Percentiles rank a stretch among this genome's conserved stretches.
Conservation (phyloP, 169 alveolate genomes). For the Plasmodium blacklocki region DNA sequence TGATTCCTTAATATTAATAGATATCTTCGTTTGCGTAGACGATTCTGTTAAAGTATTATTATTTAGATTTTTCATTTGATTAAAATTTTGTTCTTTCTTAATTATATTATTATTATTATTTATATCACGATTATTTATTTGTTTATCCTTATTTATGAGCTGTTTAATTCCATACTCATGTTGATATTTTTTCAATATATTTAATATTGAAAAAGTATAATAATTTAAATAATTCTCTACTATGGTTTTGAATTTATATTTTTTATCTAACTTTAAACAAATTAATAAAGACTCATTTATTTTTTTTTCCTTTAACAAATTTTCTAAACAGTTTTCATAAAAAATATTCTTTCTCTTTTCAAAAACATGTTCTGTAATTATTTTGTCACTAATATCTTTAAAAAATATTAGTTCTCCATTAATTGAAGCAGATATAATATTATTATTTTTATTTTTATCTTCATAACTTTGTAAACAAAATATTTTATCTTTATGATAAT, state of each 20-base stretch:
- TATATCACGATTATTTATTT: neutral
- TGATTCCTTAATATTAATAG: neutral
- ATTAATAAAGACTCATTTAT: slow-evolving; percentile 66
- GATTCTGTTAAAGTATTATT: neutral
- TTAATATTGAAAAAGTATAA: slow-evolving; percentile 57
- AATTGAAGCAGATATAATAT: slow-evolving; percentile 42
- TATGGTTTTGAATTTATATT: slow-evolving; percentile 64
- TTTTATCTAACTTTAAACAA: slow-evolving; percentile 67
- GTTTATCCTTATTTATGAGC: slow-evolving; percentile 8
- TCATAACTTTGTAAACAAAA: slow-evolving; percentile 55
- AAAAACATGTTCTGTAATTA: slow-evolving; percentile 21
- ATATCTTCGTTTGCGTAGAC: neutral
- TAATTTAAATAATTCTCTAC: slow-evolving; percentile 73
- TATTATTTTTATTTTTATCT: neutral
- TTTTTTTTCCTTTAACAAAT: slow-evolving; percentile 51
- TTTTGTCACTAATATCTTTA: slow-evolving; percentile 52
- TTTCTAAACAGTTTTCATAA: slow-evolving; percentile 70
- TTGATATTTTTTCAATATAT: slow-evolving; percentile 44
- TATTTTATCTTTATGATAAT: slow-evolving; percentile 72
- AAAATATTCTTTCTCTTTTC: slow-evolving; percentile 30
- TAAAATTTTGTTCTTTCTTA: slow-evolving; percentile 5
- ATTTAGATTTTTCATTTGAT: neutral
- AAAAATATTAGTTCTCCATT: slow-evolving; percentile 71
- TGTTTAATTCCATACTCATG: slow-evolving; percentile 56
- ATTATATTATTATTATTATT: neutral